Evolutionary conservation across 164 flowering plant genomes (phyloP), one percentile per base, ranked within the genome.

Genomic region (Echeveria elegans): DNA sequence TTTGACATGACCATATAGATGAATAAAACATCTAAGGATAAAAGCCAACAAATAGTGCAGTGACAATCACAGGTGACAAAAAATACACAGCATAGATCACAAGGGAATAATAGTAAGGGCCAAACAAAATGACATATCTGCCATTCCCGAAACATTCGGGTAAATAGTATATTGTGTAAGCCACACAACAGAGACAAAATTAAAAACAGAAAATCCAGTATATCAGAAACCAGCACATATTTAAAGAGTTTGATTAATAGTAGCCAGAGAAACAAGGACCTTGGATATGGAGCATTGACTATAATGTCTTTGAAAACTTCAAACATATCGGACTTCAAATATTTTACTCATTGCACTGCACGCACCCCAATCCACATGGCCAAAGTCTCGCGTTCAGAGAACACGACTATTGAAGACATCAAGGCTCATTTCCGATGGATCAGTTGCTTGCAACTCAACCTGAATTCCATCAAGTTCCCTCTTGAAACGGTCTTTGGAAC

Each of bases 381-480:
- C 5, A 43, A 43, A 43, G 14, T 43, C 19, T 43, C 37, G 14
- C 19, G 48, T 43, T 43, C 48, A 43, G 16, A 43, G 48, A 10
- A 43, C 48, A 43, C 48, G 48, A 16, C 48, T 43, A 16, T 56
- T 56, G 62, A 80, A 68, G 52, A 80, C 79, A 68, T 80, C 83
- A 62, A 80, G 77, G 31, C 77, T 77, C 75, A 80, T 72, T 69
- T 80, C 83, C 65, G 76, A 74, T 48, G 83, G 79, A 71, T 80
- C 83, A n/a, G 83, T 80, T 19, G 81, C 83, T 60, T 80, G 83
- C 73, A 80, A 63, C 69, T 80, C 83, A 24, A 80, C 74, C 65
- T 80, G 83, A 68, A 80, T 76, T 4, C 83, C 83, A 63, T 80
- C 48, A 14, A 43, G 48, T 43, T 43, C 48, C 48, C 48, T 43